Percentiles rank a stretch among this genome's conserved stretches.
Conservation (phyloP, 2,329 filamentous ascomycete genomes). For the Myriosclerotinia duriaeana region DNA sequence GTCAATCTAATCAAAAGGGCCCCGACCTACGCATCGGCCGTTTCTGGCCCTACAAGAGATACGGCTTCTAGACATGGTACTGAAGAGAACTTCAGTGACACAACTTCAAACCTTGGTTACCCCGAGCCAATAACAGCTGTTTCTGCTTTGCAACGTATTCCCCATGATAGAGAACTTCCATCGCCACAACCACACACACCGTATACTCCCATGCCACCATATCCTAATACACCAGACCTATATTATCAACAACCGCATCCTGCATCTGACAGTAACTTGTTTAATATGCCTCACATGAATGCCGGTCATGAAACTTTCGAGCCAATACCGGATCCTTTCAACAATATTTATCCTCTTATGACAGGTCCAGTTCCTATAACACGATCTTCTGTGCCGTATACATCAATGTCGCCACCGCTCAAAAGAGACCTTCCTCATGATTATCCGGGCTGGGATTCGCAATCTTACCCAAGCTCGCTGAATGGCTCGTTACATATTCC, state of each 20-base stretch:
- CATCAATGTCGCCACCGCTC: slow-evolving; percentile 16
- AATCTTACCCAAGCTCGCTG: slow-evolving; percentile 28
- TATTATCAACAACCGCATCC: slow-evolving; percentile 17
- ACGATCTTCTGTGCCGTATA: slow-evolving; percentile 8
- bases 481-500: slow-evolving; percentile 20
- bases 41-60: slow-evolving; percentile 31
- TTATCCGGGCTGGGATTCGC: slow-evolving; percentile 28
- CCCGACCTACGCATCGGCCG: slow-evolving; percentile 41
- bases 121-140: slow-evolving; percentile 21
- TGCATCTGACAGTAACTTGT: not conserved
- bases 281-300: slow-evolving; percentile 13
- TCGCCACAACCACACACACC: not conserved
- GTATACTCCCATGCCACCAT: slow-evolving; percentile 25
- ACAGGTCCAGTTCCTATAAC: slow-evolving; percentile 34
- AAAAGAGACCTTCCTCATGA: slow-evolving; percentile 26
- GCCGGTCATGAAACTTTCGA: slow-evolving; percentile 8
- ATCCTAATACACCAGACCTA: slow-evolving; percentile 24
- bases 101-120: slow-evolving; percentile 25
- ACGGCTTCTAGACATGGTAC: slow-evolving; percentile 26
- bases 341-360: slow-evolving; percentile 32
- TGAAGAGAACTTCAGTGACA: slow-evolving; percentile 23
- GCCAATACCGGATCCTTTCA: slow-evolving; percentile 22
- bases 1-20: slow-evolving; percentile 31
- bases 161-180: slow-evolving; percentile 7
- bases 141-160: slow-evolving; percentile 16